Conservation (phyloP, 2,329 filamentous ascomycete species). For the Rhexocercosporidium sp. region DNA sequence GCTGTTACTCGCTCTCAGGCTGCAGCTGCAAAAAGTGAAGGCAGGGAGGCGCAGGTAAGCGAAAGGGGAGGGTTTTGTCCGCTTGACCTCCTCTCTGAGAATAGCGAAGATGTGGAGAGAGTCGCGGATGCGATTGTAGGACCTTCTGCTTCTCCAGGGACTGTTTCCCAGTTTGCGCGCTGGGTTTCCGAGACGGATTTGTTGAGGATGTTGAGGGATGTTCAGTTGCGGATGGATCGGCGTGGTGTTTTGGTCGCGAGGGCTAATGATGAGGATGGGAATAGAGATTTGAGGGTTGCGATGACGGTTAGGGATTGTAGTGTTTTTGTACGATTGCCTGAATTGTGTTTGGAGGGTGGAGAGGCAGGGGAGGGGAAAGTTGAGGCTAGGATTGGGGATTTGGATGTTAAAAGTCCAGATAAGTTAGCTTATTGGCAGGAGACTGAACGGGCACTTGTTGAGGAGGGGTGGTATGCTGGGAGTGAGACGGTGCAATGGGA, state of each 20-base stretch:
- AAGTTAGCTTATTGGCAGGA: conserved; percentile 74
- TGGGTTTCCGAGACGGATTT: conserved; percentile 44
- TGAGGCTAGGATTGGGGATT: conserved; percentile 71
- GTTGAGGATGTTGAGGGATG: conserved; percentile 49
- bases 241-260: conserved; percentile 34
- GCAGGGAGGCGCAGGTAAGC: conserved; percentile 30
- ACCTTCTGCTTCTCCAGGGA: not conserved
- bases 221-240: conserved; percentile 43
- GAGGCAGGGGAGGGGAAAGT: conserved; percentile 42
- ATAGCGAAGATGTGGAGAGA: conserved; percentile 50
- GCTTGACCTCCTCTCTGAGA: conserved; percentile 62
- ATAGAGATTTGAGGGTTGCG: conserved; percentile 64
- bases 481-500: conserved; percentile 38
- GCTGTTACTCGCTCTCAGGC: conserved; percentile 27
- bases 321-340: conserved; percentile 67
- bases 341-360: not conserved
- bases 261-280: conserved; percentile 40
- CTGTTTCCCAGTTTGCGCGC: conserved; percentile 35
- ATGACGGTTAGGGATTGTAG: conserved; percentile 86
- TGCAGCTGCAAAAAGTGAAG: conserved; percentile 22
- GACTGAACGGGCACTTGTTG: conserved; percentile 66
- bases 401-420: conserved; percentile 74
- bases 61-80: conserved; percentile 58
- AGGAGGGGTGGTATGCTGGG: conserved; percentile 70
- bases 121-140: conserved; percentile 44